Evolutionary conservation across 208 protist species (phyloP).

Genomic region (Crithidia mellificae): DNA sequence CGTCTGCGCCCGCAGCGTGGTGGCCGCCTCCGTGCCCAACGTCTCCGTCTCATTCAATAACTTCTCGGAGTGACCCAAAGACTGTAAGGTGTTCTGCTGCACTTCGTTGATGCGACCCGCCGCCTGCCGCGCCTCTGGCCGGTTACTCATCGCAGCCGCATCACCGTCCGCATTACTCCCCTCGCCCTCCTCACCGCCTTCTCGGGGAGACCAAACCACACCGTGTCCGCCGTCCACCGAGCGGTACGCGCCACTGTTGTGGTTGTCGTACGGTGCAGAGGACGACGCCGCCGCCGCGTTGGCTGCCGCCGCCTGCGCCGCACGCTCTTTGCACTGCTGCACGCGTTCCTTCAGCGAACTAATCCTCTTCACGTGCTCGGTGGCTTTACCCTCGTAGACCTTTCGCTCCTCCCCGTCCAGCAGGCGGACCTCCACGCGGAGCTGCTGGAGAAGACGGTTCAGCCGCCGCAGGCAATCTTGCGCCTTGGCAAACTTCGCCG

Average conservation of each 20-base stretch:
- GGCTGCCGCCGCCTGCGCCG: slow-evolving; percentile 7
- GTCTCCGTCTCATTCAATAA: slow-evolving; percentile 73
- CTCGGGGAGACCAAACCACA: slow-evolving; percentile 22
- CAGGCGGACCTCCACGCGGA: slow-evolving; percentile 63
- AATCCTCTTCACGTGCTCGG: slow-evolving; percentile 31
- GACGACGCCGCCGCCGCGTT: not conserved
- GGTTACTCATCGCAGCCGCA: slow-evolving; percentile 31
- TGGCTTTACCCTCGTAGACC: slow-evolving; percentile 28
- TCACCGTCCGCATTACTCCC: slow-evolving; percentile 26
- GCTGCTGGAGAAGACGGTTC: slow-evolving; percentile 55
- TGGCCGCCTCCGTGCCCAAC: slow-evolving; percentile 55
- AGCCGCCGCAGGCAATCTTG: slow-evolving; percentile 47
- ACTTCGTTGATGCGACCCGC: slow-evolving; percentile 48
- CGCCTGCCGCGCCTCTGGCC: slow-evolving; percentile 36
- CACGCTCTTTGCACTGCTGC: slow-evolving; percentile 29
- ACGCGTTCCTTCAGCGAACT: slow-evolving; percentile 23
- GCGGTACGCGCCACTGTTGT: not conserved
- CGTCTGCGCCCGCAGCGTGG: slow-evolving; percentile 65
- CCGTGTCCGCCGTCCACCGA: slow-evolving; percentile 9
- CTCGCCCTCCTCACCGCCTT: slow-evolving; percentile 3
- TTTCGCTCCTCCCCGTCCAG: slow-evolving; percentile 42
- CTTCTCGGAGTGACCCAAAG: slow-evolving; percentile 62
- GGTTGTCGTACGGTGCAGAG: not conserved
- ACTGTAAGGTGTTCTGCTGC: slow-evolving; percentile 62
- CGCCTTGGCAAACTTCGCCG: slow-evolving; percentile 26